Percentiles rank a stretch among this genome's conserved stretches.
Conservation (phyloP, 2,329 filamentous ascomycete genomes). For the Fusarium longipes region DNA sequence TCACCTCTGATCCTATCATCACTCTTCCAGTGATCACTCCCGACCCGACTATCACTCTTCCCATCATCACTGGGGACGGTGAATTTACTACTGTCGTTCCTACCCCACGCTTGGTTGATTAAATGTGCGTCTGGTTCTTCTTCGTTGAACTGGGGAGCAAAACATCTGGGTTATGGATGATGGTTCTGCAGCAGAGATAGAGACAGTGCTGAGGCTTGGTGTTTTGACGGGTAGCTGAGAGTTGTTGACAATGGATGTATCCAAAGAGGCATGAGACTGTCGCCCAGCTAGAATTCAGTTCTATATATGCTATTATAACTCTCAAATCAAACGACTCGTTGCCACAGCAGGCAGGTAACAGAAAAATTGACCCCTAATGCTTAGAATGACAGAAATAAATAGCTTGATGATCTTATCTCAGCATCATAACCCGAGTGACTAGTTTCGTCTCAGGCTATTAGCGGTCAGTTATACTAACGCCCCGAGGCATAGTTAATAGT, state of each 20-base stretch:
- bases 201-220: neutral
- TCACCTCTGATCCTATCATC: neutral
- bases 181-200: neutral
- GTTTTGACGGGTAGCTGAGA: neutral
- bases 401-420: too few relatives aligned
- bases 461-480: too few relatives aligned
- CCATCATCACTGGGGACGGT: neutral
- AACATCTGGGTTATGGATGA: neutral
- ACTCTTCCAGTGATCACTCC: neutral
- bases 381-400: too few relatives aligned
- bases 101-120: neutral
- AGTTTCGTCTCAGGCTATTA: too few relatives aligned
- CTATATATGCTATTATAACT: neutral
- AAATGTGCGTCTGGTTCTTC: neutral
- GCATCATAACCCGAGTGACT: too few relatives aligned
- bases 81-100: neutral
- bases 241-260: neutral
- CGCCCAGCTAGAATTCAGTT: neutral
- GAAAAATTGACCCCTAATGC: too few relatives aligned
- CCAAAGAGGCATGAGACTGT: neutral
- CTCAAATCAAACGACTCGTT: neutral
- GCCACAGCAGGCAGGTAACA: too few relatives aligned
- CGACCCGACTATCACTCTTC: slow-evolving; percentile 6
- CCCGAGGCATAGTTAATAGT: slow-evolving; percentile 54
- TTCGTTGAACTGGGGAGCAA: neutral